Base-by-base conservation (phyloP, 2,329 filamentous ascomycete species). In the Fusarium heterosporum region DNA sequence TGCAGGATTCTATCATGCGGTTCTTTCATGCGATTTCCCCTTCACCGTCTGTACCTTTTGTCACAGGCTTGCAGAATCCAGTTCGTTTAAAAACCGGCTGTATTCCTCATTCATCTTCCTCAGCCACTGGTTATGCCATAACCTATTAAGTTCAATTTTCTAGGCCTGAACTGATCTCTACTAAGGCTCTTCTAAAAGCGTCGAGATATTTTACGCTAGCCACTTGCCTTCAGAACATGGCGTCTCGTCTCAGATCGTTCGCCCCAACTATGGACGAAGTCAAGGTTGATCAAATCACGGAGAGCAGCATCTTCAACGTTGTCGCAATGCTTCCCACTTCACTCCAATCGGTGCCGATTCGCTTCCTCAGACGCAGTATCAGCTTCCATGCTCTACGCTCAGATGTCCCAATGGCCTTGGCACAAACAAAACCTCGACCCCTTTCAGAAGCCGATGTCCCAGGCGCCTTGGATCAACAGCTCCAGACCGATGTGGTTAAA, bases 261-360 rank as follows among this genome's bases (percentile, higher is more conserved):
- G 50, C 64, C 9, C 64, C 73, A 28, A 57, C 68, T 40, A 69
- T 75, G 4, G 72, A 73, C 28, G 73, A 76, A 50, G 61, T 75
- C 50, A 72, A 75, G 39, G 67, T 76, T 59, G 76, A 77, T 14
- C 73, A 75, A 41, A 72, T 73, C 49, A 74, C 71, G n/a, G 71
- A 75, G 52, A 75, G 75, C 49, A 73, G 75, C 49, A 76, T 81
- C 43, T 84, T 83, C 22, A 82, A 82, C 60, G 78, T 88, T 16
- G 85, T 84, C 73, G 79, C 81, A 8, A 80, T 88, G 57, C 81
- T 88, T 9, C 85, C 86, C 6, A 77, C 79, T 2, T 79, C 84
- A 6, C 77, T 89, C 7, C 83, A 84, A 69, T 83, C 79, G 22
- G 82, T 83, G 4, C 80, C 79, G 8, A 77, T 88, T 10, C 80